Evolutionary conservation across 257 asterid species (phyloP).

Genomic region (Mitragyna speciosa): DNA sequence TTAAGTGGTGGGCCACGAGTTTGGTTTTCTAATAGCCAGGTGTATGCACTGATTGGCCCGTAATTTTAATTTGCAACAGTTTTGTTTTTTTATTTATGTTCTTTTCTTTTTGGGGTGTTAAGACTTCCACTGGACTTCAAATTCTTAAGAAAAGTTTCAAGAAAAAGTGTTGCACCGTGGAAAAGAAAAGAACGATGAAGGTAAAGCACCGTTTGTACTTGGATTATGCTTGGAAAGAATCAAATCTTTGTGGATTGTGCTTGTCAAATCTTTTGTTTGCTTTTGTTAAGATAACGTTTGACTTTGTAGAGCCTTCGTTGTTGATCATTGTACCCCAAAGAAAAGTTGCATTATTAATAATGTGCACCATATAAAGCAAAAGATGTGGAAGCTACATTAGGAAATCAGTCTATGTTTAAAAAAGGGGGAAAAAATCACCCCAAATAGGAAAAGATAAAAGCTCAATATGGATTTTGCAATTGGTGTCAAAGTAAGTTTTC

Average conservation of each 20-base stretch:
- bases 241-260: background rate
- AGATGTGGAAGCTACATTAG: background rate
- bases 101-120: too few species aligned
- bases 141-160: background rate
- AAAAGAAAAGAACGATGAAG: background rate
- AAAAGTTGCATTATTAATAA: background rate
- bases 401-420: background rate
- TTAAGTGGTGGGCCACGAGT: slow-evolving; percentile 8
- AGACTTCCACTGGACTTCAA: background rate
- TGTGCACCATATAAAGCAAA: background rate
- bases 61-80: background rate
- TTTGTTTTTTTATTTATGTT: too few species aligned
- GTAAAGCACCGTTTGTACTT: background rate
- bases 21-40: background rate
- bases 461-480: background rate
- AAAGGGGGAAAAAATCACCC: background rate
- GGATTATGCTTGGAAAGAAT: slow-evolving; percentile 9
- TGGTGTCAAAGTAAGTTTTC: background rate
- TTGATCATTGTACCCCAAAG: background rate
- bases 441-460: background rate
- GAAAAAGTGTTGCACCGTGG: background rate
- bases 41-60: background rate
- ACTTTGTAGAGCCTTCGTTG: background rate
- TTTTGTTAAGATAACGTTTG: slow-evolving; percentile 1
- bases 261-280: background rate